These are phyloP conservation scores for Tilletia setariae DNA, from an alignment of 1,284 basidiomycete species.

Conservation along the genomic window DNA sequence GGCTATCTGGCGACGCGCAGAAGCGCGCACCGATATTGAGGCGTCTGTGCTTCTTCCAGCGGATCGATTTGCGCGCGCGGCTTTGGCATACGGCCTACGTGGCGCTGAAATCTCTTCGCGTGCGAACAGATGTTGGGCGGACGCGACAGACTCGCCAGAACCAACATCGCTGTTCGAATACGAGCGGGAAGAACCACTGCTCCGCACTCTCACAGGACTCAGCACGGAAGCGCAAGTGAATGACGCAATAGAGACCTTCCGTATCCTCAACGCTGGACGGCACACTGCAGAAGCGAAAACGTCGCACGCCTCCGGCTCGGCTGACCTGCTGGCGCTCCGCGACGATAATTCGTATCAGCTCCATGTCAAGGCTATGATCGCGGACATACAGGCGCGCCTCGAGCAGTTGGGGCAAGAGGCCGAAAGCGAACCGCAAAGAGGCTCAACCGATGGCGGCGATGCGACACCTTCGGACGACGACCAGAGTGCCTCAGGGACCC, in stretches of 20 bases:
- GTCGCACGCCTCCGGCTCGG: background rate
- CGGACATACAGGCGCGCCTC: constrained; percentile 3
- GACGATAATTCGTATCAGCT: background rate
- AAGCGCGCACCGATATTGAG: constrained; percentile 4
- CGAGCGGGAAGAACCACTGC: constrained; percentile 16
- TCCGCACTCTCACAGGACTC: constrained; percentile 48
- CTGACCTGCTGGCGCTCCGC: background rate
- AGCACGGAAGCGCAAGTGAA: constrained; percentile 51
- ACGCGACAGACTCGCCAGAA: background rate
- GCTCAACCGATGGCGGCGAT: background rate
- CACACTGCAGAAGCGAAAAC: background rate
- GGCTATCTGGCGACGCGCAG: constrained; percentile 4
- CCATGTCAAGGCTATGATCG: constrained; percentile 7
- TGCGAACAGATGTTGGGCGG: background rate
- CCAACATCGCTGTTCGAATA: background rate
- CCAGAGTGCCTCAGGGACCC: too few relatives aligned
- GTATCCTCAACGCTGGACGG: constrained; percentile 32
- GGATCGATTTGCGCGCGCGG: constrained; percentile 32
- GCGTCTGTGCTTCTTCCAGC: background rate
- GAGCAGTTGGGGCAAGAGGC: background rate
- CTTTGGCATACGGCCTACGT: constrained; percentile 43
- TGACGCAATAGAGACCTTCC: constrained; percentile 39
- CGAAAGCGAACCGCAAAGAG: background rate
- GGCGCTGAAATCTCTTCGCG: constrained; percentile 26
- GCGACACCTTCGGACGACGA: background rate